Base-by-base conservation (phyloP, 345 rosid species). In the Hibiscus tridactylites region DNA sequence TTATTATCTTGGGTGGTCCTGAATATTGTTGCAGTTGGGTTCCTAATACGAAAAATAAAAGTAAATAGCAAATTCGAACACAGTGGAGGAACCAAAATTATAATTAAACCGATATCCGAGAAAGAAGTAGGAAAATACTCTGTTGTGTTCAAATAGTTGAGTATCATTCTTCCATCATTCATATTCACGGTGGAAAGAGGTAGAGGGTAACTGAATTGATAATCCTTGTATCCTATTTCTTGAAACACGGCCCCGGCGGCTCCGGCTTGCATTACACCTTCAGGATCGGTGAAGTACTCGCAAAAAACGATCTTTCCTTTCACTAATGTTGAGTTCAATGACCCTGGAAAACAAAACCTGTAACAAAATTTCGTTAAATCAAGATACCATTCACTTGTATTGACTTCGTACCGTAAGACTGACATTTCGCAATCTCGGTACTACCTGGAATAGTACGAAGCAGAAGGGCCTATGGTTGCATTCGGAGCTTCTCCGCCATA, bases 311-410 rank as follows among this genome's bases (percentile, higher is more conserved):
- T 44, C 29, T 44, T 65, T 21, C 35, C 70, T 65, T 65, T 13
- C 70, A 65, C 70, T 44, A 65, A 24, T 21, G 54, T 65, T 44
- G 61, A 13, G 28, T 58, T 29, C 74, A 71, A 61, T 24, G 39
- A 1, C 2, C 28, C 44, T 13, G 39, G 44, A 6, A 1, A 11
- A 17, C 74, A 71, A 60, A 0, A 60, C 35, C 73, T 70, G 62
- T 53, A 0, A 17, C 29, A 42, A 56, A 56, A 56, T 56, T 56
- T 56, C 15, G 15, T 56, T 8, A 21, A 19, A 56, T 56, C 60
- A 56, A 9, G 60, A 3, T 56, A 56, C 6, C 21, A 66, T 47
- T 13, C n/a, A 10, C 16, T 24, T 24, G 11, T 21, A 9, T 19
- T 19, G 60, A 56, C 8, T 12, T 19, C 3, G 12, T 3, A 21